phyloP scores from a whole-genome alignment of 768 basidiomycete genomes.

The Gloeophyllum trabeum region DNA sequence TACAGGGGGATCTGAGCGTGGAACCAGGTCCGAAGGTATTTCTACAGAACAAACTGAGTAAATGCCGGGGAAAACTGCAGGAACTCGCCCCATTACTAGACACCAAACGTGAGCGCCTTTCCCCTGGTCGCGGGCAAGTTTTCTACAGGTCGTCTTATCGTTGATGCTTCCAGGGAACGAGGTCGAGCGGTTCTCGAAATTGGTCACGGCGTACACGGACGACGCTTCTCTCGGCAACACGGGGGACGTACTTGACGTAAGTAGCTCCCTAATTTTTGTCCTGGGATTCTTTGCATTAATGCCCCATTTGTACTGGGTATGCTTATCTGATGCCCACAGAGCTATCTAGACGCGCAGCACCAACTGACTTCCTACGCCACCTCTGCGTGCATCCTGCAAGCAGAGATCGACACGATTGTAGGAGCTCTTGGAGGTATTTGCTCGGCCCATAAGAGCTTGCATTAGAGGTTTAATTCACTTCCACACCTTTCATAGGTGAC shows the following conservation, averaged over 20 bases:
- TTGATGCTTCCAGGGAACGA: constrained; percentile 34
- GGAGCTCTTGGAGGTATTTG: constrained; percentile 52
- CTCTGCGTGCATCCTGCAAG: constrained; percentile 43
- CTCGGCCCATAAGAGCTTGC: not conserved
- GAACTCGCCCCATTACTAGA: constrained; percentile 49
- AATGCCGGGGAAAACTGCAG: constrained; percentile 45
- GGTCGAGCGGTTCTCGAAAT: constrained; percentile 33
- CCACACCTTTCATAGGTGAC: constrained; percentile 39
- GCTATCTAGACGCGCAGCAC: constrained; percentile 51
- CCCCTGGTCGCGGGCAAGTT: not conserved
- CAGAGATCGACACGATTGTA: constrained; percentile 55
- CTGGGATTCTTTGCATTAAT: not conserved
- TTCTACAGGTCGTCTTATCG: constrained; percentile 3
- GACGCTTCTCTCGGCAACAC: constrained; percentile 42
- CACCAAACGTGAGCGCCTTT: constrained; percentile 42
- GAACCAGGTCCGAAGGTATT: constrained; percentile 67
- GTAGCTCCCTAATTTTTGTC: constrained; percentile 9
- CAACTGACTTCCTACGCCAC: constrained; percentile 41
- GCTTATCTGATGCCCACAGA: constrained; percentile 24
- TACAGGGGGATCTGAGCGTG: constrained; percentile 46
- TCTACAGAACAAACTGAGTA: constrained; percentile 67
- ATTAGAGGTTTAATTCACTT: not conserved
- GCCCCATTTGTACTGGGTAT: constrained; percentile 6
- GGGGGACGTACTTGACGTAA: constrained; percentile 49
- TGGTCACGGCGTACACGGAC: constrained; percentile 33